Evolutionary conservation across 2,329 filamentous ascomycete genomes (phyloP).

Genomic region (Drechslera avenae): DNA sequence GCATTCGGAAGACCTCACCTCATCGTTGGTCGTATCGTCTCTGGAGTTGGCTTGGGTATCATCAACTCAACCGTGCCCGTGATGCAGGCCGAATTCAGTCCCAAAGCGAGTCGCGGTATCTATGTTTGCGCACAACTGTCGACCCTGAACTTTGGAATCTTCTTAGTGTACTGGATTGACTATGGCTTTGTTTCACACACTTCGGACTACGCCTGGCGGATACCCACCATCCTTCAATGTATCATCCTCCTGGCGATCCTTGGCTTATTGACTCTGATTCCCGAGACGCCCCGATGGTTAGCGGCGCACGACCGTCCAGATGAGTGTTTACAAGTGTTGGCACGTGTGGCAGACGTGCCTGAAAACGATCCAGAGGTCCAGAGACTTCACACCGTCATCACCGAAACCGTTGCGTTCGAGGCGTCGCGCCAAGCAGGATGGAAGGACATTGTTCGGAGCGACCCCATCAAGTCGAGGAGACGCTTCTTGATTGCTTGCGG

Average conservation of each 20-base stretch:
- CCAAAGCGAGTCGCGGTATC: conserved; percentile 23
- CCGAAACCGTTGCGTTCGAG: conserved; percentile 24
- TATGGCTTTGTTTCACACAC: conserved; percentile 22
- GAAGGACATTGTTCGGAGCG: conserved; percentile 21
- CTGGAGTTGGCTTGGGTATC: conserved; percentile 39
- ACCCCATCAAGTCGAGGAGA: conserved; percentile 24
- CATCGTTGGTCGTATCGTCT: conserved; percentile 24
- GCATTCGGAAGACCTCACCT: conserved; percentile 19
- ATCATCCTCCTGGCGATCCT: conserved; percentile 17
- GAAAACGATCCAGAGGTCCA: conserved; percentile 18
- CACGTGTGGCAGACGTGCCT: conserved; percentile 13
- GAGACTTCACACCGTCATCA: conserved; percentile 21
- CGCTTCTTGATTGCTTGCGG: conserved; percentile 24
- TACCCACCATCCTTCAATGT: conserved; percentile 20
- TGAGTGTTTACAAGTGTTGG: conserved; percentile 21
- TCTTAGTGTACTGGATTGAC: conserved; percentile 25
- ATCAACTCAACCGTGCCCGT: conserved; percentile 24
- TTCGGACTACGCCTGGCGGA: conserved; percentile 21
- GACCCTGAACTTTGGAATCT: conserved; percentile 23
- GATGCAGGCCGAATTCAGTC: conserved; percentile 24
- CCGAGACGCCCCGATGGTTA: conserved; percentile 23
- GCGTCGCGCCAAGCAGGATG: conserved; percentile 21
- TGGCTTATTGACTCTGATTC: conserved; percentile 12
- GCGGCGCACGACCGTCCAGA: conserved; percentile 23
- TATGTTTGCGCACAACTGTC: conserved; percentile 26